These are phyloP conservation scores for Fusarium lateritium DNA, from an alignment of 2,329 filamentous ascomycete species.

Conservation along the genomic window DNA sequence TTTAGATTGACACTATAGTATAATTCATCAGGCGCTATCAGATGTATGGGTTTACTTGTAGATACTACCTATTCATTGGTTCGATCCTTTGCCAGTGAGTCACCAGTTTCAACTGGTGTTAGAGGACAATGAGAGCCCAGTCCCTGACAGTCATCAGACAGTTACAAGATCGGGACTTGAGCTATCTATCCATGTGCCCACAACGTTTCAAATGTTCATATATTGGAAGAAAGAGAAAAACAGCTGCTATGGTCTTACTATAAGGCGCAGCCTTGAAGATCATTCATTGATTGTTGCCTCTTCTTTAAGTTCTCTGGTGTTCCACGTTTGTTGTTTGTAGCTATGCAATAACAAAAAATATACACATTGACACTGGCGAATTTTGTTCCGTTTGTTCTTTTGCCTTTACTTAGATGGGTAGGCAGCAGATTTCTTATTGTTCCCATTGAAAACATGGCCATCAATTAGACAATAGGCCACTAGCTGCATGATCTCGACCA, in stretches of 20 bases:
- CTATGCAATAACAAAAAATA: neutral
- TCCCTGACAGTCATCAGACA: too few species aligned
- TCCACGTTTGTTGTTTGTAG: neutral
- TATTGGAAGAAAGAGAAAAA: too few species aligned
- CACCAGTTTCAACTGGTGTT: neutral
- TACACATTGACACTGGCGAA: constrained; percentile 2
- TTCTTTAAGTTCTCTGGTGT: neutral
- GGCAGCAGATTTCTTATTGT: constrained; percentile 11
- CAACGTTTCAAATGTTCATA: too few species aligned
- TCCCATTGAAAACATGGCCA: constrained; percentile 9
- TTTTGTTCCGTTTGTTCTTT: constrained; percentile 7
- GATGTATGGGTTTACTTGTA: too few species aligned
- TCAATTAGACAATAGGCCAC: constrained; percentile 8
- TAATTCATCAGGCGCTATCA: too few species aligned
- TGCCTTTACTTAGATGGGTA: neutral
- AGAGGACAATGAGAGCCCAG: too few species aligned
- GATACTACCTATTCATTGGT: neutral
- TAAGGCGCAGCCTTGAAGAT: too few species aligned
- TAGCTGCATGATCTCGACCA: neutral
- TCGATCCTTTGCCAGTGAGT: neutral
- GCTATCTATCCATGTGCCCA: too few species aligned
- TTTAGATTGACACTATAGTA: neutral
- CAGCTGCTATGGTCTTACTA: neutral
- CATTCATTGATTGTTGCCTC: too few species aligned
- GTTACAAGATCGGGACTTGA: too few species aligned